A percentile compares a stretch with the other conserved stretches of the same genome.
These are phyloP conservation scores for Groenewaldozyma auringiensis DNA, from an alignment of 1,139 yeast species.

Conservation along the genomic window DNA sequence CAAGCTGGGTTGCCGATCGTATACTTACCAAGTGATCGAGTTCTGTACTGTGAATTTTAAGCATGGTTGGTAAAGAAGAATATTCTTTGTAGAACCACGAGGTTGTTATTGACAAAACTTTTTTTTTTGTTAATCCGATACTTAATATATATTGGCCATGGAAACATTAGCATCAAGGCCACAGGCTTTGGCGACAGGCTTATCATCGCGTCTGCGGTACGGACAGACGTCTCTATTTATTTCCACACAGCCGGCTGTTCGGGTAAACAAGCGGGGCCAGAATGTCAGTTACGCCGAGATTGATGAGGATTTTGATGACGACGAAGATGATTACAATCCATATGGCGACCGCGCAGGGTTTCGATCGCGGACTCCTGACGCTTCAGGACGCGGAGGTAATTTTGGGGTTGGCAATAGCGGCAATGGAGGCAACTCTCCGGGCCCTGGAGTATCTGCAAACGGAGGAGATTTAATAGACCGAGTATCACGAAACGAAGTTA, in stretches of 20 bases:
- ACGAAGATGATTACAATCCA: conserved; percentile 40
- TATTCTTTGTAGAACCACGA: too few species aligned
- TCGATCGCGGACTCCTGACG: not conserved
- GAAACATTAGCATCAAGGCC: conserved; percentile 34
- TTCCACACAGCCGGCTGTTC: conserved; percentile 62
- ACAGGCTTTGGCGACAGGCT: conserved; percentile 69
- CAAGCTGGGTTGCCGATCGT: too few species aligned
- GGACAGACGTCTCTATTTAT: conserved; percentile 63
- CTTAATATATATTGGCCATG: too few species aligned
- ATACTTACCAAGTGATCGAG: too few species aligned
- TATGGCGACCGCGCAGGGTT: conserved; percentile 1
- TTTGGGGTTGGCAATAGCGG: not conserved
- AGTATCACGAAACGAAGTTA: conserved; percentile 18
- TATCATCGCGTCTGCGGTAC: conserved; percentile 55
- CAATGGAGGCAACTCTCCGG: not conserved
- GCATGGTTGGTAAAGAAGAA: too few species aligned
- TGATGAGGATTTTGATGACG: conserved; percentile 68
- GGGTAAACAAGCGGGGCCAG: conserved; percentile 61
- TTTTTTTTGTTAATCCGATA: too few species aligned
- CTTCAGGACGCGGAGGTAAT: not conserved
- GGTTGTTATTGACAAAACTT: too few species aligned
- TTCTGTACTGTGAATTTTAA: too few species aligned
- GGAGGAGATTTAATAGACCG: not conserved
- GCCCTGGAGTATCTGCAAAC: conserved; percentile 8
- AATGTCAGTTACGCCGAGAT: conserved; percentile 79